Evolutionary conservation across 768 basidiomycete species (phyloP), one percentile per base, ranked within the genome.

Genomic region (Paxillus rubicundulus): DNA sequence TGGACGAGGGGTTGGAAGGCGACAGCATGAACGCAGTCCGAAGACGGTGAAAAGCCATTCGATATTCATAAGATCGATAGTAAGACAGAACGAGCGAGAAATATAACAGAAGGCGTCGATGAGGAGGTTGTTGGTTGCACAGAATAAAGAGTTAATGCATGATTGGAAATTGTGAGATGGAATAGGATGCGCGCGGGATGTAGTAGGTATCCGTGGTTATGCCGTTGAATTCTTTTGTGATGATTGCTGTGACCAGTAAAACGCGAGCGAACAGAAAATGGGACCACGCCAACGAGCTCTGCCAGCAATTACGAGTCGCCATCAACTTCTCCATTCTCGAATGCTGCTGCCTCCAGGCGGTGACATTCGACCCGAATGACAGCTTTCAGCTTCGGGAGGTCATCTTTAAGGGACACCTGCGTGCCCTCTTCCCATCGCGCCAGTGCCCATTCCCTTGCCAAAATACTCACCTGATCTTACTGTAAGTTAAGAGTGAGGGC

Each of bases 391-490:
- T 70, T 71, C 2, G 79, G 76, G 9, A 92, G 74, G 59, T 89
- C 86, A 2, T 74, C 75, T 12, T 68, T 61, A 40, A 92, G 72
- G 30, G 82, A 75, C 16, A 90, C 85, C 40, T 77, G 76, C 0
- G 75, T 68, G 48, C 77, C 75, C 64, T 89, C 86, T 4, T 72
- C 62, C 90, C 89, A 95, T 28, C 83, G 78, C 24, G 81, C 80
- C 34, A 87, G 72, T 0, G 89, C 92, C 96, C 96, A 98, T 42
- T 85, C 80, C 28, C 87, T 80, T 62, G 94, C 86, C 70, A 82
- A 92, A 45, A 86, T 74, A 61, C 91, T 92, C 30, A 90, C 87
- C 87, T 96, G 54, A 34, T 54, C 14, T 39, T 5, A 37, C 49
- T 1, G 9, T 63, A 3, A 54, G 56, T 45, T 13, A 47, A 16